Base-by-base conservation (phyloP, 495 filamentous ascomycete genomes). In the Hapsidospora chrysogenum region DNA sequence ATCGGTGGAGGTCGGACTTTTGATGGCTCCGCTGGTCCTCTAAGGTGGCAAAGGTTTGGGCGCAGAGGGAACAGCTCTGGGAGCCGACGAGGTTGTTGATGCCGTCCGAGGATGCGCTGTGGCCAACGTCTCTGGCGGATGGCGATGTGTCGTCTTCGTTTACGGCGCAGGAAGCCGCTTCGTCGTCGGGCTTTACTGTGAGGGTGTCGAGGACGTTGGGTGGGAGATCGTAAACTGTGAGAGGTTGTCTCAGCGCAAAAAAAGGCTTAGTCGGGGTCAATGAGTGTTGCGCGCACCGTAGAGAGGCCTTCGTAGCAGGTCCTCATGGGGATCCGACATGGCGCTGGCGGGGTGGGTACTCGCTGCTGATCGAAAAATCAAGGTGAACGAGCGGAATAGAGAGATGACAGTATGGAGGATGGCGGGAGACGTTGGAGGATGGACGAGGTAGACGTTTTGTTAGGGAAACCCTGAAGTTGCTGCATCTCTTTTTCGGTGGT, bases 1-100 rank as follows among this genome's bases (percentile, higher is more conserved):
- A 96, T 36, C 78, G 68, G 54, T 97, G 89, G 31, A 87, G 65
- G 52, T 97, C 89, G n/a, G 86, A 92, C 36, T 78, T 76, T 17
- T 80, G 73, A 60, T 97, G 89, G 35, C 69, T 65, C 29, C 80
- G 71, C 45, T 97, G 92, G 34, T 94, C 85, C 45, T 76, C 65
- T 17, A 93, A 73, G 17, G 61, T 78, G 17, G 54, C 43, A 45
- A 82, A 89, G 0, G 65, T 58, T 13, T 82, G 61, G 20, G 66
- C 64, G 56, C 89, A 97, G 11, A 96, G 73, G 3, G 76, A 68
- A 48, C 89, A 97, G 16, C 80, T 70, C 27, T 81, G 85, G 3
- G 83, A 68, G 3, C 73, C 72, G 26, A 70, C 64, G 21, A 71
- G 22, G 36, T 40, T 55, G n/a, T n/a, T n/a, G n/a, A n/a, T n/a